Evolutionary conservation across 495 filamentous ascomycete species (phyloP).

Genomic region (Coniosporium apollinis): DNA sequence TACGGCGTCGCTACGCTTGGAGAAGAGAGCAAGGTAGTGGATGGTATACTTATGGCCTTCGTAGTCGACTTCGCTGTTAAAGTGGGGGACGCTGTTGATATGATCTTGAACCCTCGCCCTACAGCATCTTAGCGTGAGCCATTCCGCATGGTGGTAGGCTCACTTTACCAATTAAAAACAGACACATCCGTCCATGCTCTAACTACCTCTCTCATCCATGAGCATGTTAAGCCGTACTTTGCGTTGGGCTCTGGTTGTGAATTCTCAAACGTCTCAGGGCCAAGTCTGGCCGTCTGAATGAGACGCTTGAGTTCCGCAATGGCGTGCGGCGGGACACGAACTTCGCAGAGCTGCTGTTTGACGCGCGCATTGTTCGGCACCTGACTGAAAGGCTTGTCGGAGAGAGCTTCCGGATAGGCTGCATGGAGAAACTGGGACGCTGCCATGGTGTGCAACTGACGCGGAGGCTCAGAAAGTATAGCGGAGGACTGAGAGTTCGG

Average conservation of each 20-base stretch:
- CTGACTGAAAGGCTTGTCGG: too few species aligned
- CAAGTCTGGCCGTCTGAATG: slow-evolving; percentile 34
- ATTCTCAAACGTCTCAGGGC: slow-evolving; percentile 35
- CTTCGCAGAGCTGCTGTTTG: too few species aligned
- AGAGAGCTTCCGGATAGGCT: too few species aligned
- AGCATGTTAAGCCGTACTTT: slow-evolving; percentile 35
- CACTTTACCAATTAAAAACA: neutral
- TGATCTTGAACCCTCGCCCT: slow-evolving; percentile 19
- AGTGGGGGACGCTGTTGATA: slow-evolving; percentile 51
- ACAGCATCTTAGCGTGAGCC: neutral
- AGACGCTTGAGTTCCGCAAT: slow-evolving; percentile 29
- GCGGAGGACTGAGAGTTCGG: too few species aligned
- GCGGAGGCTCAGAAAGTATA: too few species aligned
- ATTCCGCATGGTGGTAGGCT: neutral
- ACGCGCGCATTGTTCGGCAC: too few species aligned
- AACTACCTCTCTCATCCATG: slow-evolving; percentile 40
- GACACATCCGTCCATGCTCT: slow-evolving; percentile 33
- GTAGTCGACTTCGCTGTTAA: slow-evolving; percentile 31
- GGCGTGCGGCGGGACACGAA: too few species aligned
- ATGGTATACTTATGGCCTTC: slow-evolving; percentile 27
- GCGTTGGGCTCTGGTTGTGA: slow-evolving; percentile 25
- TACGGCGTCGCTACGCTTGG: slow-evolving; percentile 37
- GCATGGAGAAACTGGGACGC: too few species aligned
- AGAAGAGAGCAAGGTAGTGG: slow-evolving; percentile 49
- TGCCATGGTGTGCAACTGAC: too few species aligned